These are phyloP conservation scores for Metschnikowia picachoensis DNA, from an alignment of 805 yeast genomes.

Conservation along the genomic window DNA sequence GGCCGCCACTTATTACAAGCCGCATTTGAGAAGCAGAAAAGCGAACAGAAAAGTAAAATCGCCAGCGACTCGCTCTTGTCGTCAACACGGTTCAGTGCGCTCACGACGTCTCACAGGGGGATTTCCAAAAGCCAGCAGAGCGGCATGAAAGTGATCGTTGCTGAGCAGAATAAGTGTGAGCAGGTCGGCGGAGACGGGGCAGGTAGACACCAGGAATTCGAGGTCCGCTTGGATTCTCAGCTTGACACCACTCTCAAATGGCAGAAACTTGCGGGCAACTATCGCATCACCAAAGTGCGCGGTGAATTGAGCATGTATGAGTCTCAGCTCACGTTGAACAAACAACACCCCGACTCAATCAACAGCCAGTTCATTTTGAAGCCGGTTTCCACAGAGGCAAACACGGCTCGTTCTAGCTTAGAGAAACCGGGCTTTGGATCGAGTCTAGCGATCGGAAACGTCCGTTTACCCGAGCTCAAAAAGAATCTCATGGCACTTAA, in stretches of 20 bases:
- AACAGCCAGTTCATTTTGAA: slow-evolving; percentile 12
- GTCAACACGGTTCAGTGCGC: slow-evolving; percentile 6
- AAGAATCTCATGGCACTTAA: slow-evolving; percentile 54
- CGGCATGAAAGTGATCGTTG: slow-evolving; percentile 30
- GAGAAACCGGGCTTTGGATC: slow-evolving; percentile 7
- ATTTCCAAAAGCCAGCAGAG: slow-evolving; percentile 17
- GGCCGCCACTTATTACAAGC: slow-evolving; percentile 27
- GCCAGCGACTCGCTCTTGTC: slow-evolving; percentile 6
- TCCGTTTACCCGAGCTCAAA: slow-evolving; percentile 76
- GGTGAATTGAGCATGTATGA: slow-evolving; percentile 51
- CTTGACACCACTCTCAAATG: slow-evolving; percentile 63
- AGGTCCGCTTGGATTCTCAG: slow-evolving; percentile 63
- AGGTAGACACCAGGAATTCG: slow-evolving; percentile 40
- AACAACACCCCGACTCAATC: slow-evolving; percentile 1
- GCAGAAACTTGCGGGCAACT: slow-evolving; percentile 82
- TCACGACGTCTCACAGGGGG: slow-evolving; percentile 3
- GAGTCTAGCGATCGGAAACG: slow-evolving; percentile 76
- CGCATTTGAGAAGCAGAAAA: slow-evolving; percentile 30
- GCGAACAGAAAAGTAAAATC: slow-evolving; percentile 22
- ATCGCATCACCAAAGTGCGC: slow-evolving; percentile 73
- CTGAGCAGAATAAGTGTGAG: slow-evolving; percentile 37
- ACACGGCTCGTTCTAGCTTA: not conserved
- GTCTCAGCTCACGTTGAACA: slow-evolving; percentile 5
- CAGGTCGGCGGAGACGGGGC: slow-evolving; percentile 49
- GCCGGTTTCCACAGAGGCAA: slow-evolving; percentile 1